Percentiles rank a stretch among this genome's conserved stretches.
These are phyloP conservation scores for Excoecaria agallocha DNA, from an alignment of 345 rosid species.

Conservation along the genomic window DNA sequence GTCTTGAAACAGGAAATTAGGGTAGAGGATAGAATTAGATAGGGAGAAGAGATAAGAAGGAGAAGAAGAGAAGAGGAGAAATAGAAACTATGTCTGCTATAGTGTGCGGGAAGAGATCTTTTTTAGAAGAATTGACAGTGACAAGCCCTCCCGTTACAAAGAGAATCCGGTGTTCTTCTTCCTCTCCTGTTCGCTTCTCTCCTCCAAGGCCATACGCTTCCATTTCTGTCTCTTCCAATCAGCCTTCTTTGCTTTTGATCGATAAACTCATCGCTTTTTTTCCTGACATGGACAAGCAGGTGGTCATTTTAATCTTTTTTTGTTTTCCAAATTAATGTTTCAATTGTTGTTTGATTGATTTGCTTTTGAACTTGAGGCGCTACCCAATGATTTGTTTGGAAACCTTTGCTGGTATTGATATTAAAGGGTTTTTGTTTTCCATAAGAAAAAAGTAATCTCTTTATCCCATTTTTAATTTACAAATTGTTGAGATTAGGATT, in stretches of 20 bases:
- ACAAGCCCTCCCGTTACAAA: slow-evolving; percentile 56
- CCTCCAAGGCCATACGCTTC: slow-evolving; percentile 41
- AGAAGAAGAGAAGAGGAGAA: slow-evolving; percentile 17
- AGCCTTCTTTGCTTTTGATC: slow-evolving; percentile 34
- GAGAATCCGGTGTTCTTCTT: slow-evolving; percentile 64
- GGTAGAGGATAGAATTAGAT: slow-evolving; percentile 10
- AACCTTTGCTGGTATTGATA: background rate
- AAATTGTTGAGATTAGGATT: background rate
- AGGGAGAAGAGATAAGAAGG: background rate
- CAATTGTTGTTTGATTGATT: background rate
- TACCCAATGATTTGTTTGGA: background rate
- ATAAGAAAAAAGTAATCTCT: background rate
- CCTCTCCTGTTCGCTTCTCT: slow-evolving; percentile 55
- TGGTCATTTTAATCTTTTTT: background rate
- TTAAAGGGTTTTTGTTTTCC: background rate
- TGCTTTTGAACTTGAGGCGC: background rate
- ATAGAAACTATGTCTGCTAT: slow-evolving; percentile 87
- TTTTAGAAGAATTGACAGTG: slow-evolving; percentile 67
- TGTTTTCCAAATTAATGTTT: background rate
- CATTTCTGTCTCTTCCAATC: slow-evolving; percentile 8
- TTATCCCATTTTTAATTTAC: background rate
- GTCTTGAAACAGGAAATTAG: slow-evolving; percentile 9
- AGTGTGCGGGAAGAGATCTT: slow-evolving; percentile 91
- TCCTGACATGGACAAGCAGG: slow-evolving; percentile 85
- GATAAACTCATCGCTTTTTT: slow-evolving; percentile 55